Evolutionary conservation across 306 rosid species (phyloP).

Genomic region (Heteromeles arbutifolia): DNA sequence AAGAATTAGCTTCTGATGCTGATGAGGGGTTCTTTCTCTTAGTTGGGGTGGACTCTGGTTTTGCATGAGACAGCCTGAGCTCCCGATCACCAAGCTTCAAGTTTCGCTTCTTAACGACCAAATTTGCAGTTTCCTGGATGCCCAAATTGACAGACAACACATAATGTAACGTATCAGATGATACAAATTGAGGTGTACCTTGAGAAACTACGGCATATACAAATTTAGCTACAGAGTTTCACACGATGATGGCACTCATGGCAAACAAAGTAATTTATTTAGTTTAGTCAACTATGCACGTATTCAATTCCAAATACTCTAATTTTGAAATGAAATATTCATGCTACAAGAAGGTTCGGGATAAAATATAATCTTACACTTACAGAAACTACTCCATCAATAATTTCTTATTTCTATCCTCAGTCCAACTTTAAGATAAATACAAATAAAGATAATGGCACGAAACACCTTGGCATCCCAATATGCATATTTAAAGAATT

Average conservation of each 20-base stretch:
- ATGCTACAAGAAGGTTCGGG: neutral
- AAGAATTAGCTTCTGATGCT: constrained; percentile 23
- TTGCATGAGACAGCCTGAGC: constrained; percentile 55
- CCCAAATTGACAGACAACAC: neutral
- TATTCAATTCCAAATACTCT: neutral
- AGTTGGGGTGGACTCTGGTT: constrained; percentile 41
- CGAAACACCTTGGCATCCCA: neutral
- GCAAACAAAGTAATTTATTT: neutral
- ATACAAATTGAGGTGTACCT: neutral
- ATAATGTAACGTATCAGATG: neutral
- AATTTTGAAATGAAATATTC: neutral
- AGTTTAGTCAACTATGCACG: neutral
- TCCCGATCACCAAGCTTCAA: constrained; percentile 69
- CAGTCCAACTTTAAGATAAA: neutral
- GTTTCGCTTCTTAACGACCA: constrained; percentile 44
- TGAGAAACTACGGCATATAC: neutral
- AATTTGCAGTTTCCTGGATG: constrained; percentile 74
- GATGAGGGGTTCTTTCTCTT: constrained; percentile 41
- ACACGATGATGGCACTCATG: neutral
- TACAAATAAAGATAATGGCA: neutral
- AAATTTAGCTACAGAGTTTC: neutral
- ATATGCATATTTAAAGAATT: neutral
- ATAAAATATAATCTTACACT: neutral
- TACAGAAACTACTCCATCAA: neutral
- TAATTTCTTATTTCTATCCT: neutral